Evolutionary conservation across 1,139 yeast genomes (phyloP), one percentile per base, ranked within the genome.

Genomic region (Hemisphaericaspora lyxosophila): DNA sequence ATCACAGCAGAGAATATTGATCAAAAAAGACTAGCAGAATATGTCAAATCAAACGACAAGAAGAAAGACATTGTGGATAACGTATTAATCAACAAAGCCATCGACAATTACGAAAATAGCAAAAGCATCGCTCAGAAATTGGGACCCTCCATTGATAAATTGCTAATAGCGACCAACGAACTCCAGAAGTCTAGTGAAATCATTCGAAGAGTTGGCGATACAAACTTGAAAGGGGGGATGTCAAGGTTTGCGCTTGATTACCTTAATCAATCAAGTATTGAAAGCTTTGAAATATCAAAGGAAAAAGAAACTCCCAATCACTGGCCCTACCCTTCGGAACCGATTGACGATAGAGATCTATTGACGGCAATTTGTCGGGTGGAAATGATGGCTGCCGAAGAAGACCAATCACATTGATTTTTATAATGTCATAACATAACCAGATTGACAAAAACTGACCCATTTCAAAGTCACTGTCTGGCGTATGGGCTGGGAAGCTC

Each of bases 141-240:
- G 13, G 60, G 52, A 33, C 34, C 51, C 7, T 46, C 56, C 2
- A 45, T 61, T 14, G 67, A 63, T 38, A 48, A 47, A 38, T 39
- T 62, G 22, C 53, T 50, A 38, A 43, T 48, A 31, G 35, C 56
- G 3, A 49, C 61, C 4, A 55, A 60, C 40, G 55, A 53, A 38
- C 32, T 63, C 26, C 37, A 45, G 7, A 53, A 50, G 40, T 55
- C 57, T 7, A 44, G 47, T 14, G 59, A 58, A 25, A 38, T 60
- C 16, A 47, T 57, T 2, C 50, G 51, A 9, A 30, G 36, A 4
- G 41, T 58, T 25, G 52, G 51, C 31, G 38, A 37, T 4, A 39
- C 42, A 2, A 45, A 46, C 17, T 39, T 60, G 13, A 47, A 47
- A 17, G 49, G 49, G 6, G 46, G 51, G 23, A 48, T 59, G 3